Base-by-base conservation (phyloP, 1,139 yeast genomes). In the Scheffersomyces stambukii region DNA sequence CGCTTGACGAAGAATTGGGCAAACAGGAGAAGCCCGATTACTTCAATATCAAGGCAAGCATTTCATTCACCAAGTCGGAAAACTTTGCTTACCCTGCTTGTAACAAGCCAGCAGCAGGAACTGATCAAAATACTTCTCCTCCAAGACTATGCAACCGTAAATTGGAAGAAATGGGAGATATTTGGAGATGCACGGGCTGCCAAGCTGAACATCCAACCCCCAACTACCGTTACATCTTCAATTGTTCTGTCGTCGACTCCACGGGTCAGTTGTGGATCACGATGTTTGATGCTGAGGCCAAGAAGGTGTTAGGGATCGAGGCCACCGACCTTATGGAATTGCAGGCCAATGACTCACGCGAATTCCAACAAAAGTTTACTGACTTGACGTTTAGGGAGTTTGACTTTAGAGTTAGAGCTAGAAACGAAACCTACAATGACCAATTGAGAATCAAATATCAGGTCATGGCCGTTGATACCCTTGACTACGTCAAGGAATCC, bases 131-230 rank as follows among this genome's bases (percentile, higher is more conserved):
- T 9, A 42, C 47, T n/a, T 46, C 43, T 29, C 45, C 54, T 13
- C 38, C 49, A 19, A 44, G 38, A 28, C 28, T 31, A 13, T 91
- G 98, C 66, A 81, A 81, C 53, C 79, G 88, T 50, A 93, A 93
- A 58, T 85, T 88, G 20, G 58, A 81, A 26, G 81, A 82, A 48
- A 78, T 75, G 35, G 66, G 75, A 22, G 85, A 81, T 52, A 64
- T 78, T 14, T 91, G 95, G 95, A 76, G 95, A 55, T 93, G 99
- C 64, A 97, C 88, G 53, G 82, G 81, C 54, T 89, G 97, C 70
- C 81, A 85, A 46, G 63, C 72, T 33, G 72, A 73, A 33, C 79
- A 75, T 48, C 65, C 71, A 3, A 70, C 67, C 35, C 96, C 98
- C 18, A 65, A 70, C 28, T 79, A 83, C 60, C 75, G 97, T 52